Conservation (phyloP, 208 protist species). For the Trypanosoma theileri region DNA sequence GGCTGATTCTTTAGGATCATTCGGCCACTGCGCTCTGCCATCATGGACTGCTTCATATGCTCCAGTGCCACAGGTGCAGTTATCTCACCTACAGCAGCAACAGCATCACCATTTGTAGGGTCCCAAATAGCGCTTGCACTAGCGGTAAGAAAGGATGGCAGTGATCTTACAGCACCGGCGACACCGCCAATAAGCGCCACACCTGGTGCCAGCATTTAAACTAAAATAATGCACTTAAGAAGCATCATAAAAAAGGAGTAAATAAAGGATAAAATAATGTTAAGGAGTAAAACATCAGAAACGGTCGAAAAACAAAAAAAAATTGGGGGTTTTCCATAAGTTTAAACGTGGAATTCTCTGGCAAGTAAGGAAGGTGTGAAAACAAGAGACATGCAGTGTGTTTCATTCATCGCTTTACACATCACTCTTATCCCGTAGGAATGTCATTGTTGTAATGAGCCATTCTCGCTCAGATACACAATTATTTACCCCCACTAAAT, state of each 20-base stretch:
- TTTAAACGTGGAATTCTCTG: too few species aligned
- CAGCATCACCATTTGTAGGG: constrained; percentile 59
- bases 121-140: constrained; percentile 63
- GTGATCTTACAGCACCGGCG: constrained; percentile 27
- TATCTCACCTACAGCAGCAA: constrained; percentile 75
- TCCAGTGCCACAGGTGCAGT: constrained; percentile 61
- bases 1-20: constrained; percentile 62
- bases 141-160: constrained; percentile 51
- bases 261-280: not conserved
- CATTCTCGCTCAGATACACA: constrained; percentile 33
- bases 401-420: not conserved
- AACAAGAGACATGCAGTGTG: too few species aligned
- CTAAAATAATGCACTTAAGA: constrained; percentile 3
- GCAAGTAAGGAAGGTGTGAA: too few species aligned
- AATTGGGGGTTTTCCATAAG: too few species aligned
- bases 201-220: constrained; percentile 3
- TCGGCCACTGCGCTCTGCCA: constrained; percentile 67
- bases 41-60: constrained; percentile 74
- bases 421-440: constrained; percentile 7
- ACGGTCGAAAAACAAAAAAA: too few species aligned
- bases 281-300: constrained; percentile 10
- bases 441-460: constrained; percentile 36
- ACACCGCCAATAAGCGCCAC: constrained; percentile 36
- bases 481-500: constrained; percentile 19
- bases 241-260: constrained; percentile 15